These are phyloP conservation scores for Phytophthora capsici DNA, from an alignment of 352 stramenopile genomes.

Conservation along the genomic window DNA sequence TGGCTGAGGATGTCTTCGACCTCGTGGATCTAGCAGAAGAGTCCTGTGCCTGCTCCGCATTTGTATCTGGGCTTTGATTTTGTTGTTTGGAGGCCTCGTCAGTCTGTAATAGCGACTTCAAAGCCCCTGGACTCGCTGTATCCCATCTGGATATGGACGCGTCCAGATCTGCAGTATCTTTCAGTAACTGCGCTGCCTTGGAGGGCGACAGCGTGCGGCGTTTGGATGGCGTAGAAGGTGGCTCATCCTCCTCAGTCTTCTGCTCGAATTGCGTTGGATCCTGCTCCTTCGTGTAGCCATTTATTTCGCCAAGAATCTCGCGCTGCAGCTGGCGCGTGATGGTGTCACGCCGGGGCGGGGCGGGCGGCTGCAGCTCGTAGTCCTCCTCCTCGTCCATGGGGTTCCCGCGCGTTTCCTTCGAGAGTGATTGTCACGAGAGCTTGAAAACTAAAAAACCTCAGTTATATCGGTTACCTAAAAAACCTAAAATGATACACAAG, in stretches of 20 bases:
- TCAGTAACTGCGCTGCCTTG: conserved; percentile 40
- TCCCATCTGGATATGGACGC: conserved; percentile 36
- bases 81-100: neutral
- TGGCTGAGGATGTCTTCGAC: conserved; percentile 7
- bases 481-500: no score
- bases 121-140: conserved; percentile 37
- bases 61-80: conserved; percentile 1
- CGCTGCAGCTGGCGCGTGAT: conserved; percentile 69
- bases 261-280: neutral
- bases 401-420: conserved; percentile 4
- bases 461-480: no score
- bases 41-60: conserved; percentile 8
- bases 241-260: conserved; percentile 23
- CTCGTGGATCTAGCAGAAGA: conserved; percentile 15
- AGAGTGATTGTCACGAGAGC: neutral
- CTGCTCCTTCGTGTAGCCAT: conserved; percentile 21
- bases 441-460: neutral
- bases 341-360: conserved; percentile 40
- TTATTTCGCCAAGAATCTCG: conserved; percentile 56
- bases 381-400: conserved; percentile 27
- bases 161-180: conserved; percentile 23
- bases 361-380: conserved; percentile 46
- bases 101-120: conserved; percentile 42
- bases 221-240: conserved; percentile 3
- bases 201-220: conserved; percentile 54